Conservation (phyloP, 176 grass and related monocot genomes). For the Microstegium vimineum region DNA sequence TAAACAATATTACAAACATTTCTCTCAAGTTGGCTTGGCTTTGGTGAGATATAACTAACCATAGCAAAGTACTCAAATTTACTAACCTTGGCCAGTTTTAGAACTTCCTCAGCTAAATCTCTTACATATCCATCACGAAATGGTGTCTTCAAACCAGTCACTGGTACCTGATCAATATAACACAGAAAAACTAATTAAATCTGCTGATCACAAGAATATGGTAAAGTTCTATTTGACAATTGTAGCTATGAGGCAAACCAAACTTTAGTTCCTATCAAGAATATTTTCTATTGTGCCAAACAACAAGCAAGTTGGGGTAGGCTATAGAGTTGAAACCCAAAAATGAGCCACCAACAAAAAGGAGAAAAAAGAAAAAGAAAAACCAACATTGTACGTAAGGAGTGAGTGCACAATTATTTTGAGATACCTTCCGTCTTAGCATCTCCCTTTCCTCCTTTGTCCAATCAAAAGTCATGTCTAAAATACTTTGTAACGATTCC, state of each 20-base stretch:
- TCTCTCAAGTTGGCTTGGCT: neutral
- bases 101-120: constrained; percentile 85
- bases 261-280: neutral
- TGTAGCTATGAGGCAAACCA: neutral
- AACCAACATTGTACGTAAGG: neutral
- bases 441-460: constrained; percentile 90
- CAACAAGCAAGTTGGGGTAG: neutral
- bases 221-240: neutral
- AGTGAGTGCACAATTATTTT: neutral
- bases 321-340: neutral
- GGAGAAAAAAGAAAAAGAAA: neutral
- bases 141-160: constrained; percentile 87
- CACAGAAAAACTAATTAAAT: neutral
- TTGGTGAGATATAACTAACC: neutral
- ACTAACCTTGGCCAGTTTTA: constrained; percentile 78
- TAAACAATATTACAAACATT: constrained; percentile 8
- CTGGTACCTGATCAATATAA: constrained; percentile 56
- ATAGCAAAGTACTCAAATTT: neutral
- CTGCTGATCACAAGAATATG: neutral
- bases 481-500: constrained; percentile 74
- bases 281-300: neutral
- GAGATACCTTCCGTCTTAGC: constrained; percentile 69
- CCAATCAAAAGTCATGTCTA: constrained; percentile 93
- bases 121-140: constrained; percentile 86
- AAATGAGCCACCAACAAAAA: neutral